A percentile compares a stretch with the other conserved stretches of the same genome.
Evolutionary conservation across 2,329 filamentous ascomycete species (phyloP).

Genomic region (Aureobasidium sp.): DNA sequence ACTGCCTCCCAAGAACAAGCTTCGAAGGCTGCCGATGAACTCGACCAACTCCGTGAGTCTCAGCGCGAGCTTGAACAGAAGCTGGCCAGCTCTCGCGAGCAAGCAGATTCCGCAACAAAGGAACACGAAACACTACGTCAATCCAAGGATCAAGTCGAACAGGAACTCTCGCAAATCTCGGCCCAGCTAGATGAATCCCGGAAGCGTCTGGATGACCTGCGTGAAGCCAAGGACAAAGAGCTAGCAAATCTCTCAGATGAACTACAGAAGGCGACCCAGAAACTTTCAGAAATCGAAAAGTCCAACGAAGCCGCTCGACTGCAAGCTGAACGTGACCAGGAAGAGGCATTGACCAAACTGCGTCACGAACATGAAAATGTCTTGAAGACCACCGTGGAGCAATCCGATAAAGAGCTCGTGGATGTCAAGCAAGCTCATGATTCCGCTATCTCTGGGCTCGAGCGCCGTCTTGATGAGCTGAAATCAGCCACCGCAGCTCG

Average conservation of each 20-base stretch:
- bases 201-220: background rate
- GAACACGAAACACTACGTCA: slow-evolving; percentile 1
- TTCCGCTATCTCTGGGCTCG: background rate
- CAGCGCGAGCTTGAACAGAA: background rate
- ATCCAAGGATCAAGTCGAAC: background rate
- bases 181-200: background rate
- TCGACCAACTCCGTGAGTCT: slow-evolving; percentile 7
- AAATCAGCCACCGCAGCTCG: background rate
- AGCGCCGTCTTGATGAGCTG: background rate
- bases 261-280: background rate
- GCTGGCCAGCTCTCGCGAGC: background rate
- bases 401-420: background rate
- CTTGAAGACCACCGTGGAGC: background rate
- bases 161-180: background rate
- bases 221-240: slow-evolving; percentile 4
- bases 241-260: background rate
- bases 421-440: background rate
- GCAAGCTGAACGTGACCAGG: background rate
- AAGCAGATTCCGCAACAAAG: background rate
- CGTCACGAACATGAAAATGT: background rate
- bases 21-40: slow-evolving; percentile 1
- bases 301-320: background rate
- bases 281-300: slow-evolving; percentile 6
- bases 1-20: slow-evolving; percentile 4
- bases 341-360: background rate